A percentile compares a stretch with the other conserved stretches of the same genome.
Conservation (phyloP, 306 rosid genomes). For the Mimosa pudica region DNA sequence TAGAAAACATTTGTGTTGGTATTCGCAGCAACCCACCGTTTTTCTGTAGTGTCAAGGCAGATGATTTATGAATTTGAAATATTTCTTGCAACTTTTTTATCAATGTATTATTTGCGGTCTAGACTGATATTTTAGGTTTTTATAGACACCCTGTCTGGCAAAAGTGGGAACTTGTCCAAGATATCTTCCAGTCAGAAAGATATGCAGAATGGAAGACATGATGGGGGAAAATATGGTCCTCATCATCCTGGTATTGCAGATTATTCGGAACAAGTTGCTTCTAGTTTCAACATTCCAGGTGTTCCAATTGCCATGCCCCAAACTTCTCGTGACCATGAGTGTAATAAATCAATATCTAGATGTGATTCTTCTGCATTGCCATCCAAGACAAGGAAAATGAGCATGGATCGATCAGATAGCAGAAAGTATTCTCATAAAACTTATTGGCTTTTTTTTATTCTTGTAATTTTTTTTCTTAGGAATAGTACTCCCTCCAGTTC, state of each 20-base stretch:
- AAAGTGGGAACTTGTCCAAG: slow-evolving; percentile 57
- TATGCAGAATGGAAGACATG: slow-evolving; percentile 55
- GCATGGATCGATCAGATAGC: slow-evolving; percentile 71
- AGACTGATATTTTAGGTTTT: slow-evolving; percentile 40
- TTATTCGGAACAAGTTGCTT: slow-evolving; percentile 67
- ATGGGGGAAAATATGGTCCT: slow-evolving; percentile 50
- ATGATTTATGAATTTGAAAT: neutral
- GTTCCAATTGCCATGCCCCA: slow-evolving; percentile 74
- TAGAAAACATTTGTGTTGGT: neutral
- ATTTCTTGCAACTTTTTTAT: neutral
- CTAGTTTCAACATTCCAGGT: slow-evolving; percentile 74
- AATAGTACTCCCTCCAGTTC: no score
- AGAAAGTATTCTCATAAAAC: slow-evolving; percentile 61
- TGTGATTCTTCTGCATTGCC: slow-evolving; percentile 68
- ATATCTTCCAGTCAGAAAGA: slow-evolving; percentile 50
- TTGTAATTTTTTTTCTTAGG: neutral
- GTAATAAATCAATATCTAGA: slow-evolving; percentile 56
- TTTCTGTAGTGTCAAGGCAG: neutral
- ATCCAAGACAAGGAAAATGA: slow-evolving; percentile 70
- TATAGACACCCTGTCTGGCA: slow-evolving; percentile 57
- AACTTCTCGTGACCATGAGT: slow-evolving; percentile 72
- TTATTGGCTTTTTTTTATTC: slow-evolving; percentile 10
- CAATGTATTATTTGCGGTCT: slow-evolving; percentile 21
- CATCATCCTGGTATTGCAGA: slow-evolving; percentile 55
- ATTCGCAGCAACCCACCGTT: neutral